phyloP scores from a whole-genome alignment of 768 basidiomycete genomes.

The Mycena galericulata region DNA sequence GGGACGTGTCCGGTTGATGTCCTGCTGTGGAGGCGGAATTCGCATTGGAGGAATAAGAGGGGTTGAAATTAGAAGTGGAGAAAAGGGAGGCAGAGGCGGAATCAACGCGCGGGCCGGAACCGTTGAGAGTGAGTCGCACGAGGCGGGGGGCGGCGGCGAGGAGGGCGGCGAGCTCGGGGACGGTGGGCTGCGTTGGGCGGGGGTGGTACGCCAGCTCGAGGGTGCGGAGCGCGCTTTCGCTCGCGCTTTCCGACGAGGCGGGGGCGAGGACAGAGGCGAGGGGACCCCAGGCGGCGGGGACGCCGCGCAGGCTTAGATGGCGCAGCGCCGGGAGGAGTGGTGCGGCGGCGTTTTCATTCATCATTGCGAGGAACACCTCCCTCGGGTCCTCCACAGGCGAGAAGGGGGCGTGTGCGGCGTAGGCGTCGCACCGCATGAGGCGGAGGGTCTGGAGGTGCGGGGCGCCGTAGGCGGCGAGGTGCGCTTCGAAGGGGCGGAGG shows the following conservation, averaged over 20 bases:
- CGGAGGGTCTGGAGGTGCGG: conserved; percentile 61
- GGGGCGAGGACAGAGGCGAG: conserved; percentile 49
- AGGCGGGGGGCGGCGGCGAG: conserved; percentile 56
- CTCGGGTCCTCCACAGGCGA: conserved; percentile 51
- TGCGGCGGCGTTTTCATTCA: conserved; percentile 2
- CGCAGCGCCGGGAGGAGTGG: conserved; percentile 57
- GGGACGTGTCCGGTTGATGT: no score
- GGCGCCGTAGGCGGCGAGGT: conserved; percentile 49
- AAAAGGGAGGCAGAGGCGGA: no score
- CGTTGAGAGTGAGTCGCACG: conserved; percentile 49
- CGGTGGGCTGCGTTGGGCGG: conserved; percentile 64
- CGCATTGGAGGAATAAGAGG: no score
- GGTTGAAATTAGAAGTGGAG: no score
- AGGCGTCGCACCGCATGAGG: conserved; percentile 73
- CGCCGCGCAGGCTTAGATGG: conserved; percentile 65
- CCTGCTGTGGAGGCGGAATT: no score
- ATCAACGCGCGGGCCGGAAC: conserved; percentile 30
- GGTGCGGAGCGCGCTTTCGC: conserved; percentile 44
- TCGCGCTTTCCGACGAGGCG: no score
- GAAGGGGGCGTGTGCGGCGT: conserved; percentile 52
- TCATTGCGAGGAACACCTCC: conserved; percentile 48
- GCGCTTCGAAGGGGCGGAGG: conserved; percentile 56
- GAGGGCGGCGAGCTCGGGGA: conserved; percentile 56
- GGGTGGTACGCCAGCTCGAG: conserved; percentile 68
- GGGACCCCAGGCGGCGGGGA: conserved; percentile 66